These are phyloP conservation scores for Coccinonectria pachysandricola DNA, from an alignment of 2,329 filamentous ascomycete species.

Conservation along the genomic window DNA sequence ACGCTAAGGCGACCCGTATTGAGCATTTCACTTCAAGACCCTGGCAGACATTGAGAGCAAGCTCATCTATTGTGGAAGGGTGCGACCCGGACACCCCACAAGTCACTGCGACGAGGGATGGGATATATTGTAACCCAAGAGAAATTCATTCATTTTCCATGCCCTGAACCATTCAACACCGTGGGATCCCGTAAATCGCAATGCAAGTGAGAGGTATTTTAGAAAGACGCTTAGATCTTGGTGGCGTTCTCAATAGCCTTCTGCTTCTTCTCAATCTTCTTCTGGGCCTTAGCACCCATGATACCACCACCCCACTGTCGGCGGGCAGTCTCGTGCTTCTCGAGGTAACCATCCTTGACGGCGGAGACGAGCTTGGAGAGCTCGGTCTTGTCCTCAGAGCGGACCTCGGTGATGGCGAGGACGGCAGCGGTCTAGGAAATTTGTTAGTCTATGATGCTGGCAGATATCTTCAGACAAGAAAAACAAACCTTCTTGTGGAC, in stretches of 20 bases:
- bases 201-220: conserved; percentile 30
- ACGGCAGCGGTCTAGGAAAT: conserved; percentile 88
- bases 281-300: conserved; percentile 91
- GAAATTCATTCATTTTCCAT: conserved; percentile 33
- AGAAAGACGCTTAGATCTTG: conserved; percentile 70
- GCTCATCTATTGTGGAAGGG: conserved; percentile 29
- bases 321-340: conserved; percentile 86
- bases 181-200: conserved; percentile 28
- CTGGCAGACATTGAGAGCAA: too few relatives aligned
- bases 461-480: background rate
- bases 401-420: conserved; percentile 90
- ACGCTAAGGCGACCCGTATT: too few relatives aligned
- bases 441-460: conserved; percentile 14
- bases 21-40: too few relatives aligned
- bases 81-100: conserved; percentile 14
- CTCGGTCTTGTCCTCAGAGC: conserved; percentile 96
- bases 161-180: conserved; percentile 32
- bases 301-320: conserved; percentile 99
- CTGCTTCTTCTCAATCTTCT: conserved; percentile 70
- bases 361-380: conserved; percentile 91
- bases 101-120: conserved; percentile 18
- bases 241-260: conserved; percentile 90
- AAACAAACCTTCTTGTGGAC: conserved; percentile 91
- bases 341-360: conserved; percentile 96
- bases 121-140: conserved; percentile 24